Conservation (phyloP, 1,139 yeast genomes). For the Geotrichum siamense region DNA sequence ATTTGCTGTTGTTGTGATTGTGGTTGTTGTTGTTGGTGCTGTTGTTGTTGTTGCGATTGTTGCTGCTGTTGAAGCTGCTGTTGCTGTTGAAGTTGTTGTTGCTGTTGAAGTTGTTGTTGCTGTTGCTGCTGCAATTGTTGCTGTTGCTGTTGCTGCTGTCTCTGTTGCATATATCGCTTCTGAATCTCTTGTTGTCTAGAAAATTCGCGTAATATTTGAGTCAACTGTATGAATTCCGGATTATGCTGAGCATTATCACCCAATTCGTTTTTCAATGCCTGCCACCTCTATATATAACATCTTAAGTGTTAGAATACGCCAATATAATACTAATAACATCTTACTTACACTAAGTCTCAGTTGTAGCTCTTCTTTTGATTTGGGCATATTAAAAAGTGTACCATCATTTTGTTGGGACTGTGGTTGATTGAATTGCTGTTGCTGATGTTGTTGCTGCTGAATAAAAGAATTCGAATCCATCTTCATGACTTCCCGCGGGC, state of each 20-base stretch:
- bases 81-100: conserved; percentile 4
- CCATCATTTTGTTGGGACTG: conserved; percentile 7
- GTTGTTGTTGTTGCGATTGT: conserved; percentile 15
- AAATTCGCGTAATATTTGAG: conserved; percentile 28
- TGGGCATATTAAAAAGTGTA: conserved; percentile 3
- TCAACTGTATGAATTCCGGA: conserved; percentile 33
- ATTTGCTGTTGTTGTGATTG: conserved; percentile 3
- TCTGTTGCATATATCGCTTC: conserved; percentile 48
- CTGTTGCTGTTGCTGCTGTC: conserved; percentile 24
- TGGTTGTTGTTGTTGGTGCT: conserved; percentile 7
- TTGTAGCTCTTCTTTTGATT: conserved; percentile 14
- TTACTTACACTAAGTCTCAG: conserved; percentile 7
- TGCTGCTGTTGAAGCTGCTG: conserved; percentile 8
- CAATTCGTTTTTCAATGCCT: conserved; percentile 28
- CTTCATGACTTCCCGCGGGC: background rate
- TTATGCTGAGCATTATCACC: conserved; percentile 36
- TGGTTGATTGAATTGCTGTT: conserved; percentile 8
- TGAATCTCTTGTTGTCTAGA: conserved; percentile 34
- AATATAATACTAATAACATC: background rate
- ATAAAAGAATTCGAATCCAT: conserved; percentile 9
- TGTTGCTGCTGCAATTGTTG: conserved; percentile 19
- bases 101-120: conserved; percentile 16
- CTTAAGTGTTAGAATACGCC: background rate
- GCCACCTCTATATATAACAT: conserved; percentile 36
- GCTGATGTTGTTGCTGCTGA: conserved; percentile 14